Percentiles rank a stretch among this genome's conserved stretches.
Conservation (phyloP, 2,329 filamentous ascomycete genomes). For the Colletotrichum cordylinicola region DNA sequence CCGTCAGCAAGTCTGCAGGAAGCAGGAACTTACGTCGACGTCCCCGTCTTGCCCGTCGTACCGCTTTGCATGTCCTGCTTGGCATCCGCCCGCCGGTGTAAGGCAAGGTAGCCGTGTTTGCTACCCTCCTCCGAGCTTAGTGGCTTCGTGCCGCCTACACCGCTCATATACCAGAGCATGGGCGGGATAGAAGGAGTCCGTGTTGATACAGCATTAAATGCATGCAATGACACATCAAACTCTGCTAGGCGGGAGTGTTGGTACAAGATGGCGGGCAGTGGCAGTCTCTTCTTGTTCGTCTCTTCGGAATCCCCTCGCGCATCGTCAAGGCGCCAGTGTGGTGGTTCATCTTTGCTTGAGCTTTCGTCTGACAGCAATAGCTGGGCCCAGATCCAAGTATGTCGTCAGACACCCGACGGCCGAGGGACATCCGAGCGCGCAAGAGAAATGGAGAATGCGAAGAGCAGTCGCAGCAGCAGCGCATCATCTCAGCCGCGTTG, state of each 20-base stretch:
- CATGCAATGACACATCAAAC: conserved; percentile 22
- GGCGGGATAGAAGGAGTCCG: neutral
- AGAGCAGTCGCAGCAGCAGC: conserved; percentile 2
- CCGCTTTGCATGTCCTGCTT: conserved; percentile 2
- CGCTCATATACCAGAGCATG: conserved; percentile 11
- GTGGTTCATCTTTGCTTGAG: neutral
- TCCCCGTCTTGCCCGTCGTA: neutral
- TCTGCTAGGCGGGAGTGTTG: neutral
- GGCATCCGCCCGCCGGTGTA: conserved; percentile 11
- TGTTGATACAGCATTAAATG: conserved; percentile 17
- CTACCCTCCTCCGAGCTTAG: conserved; percentile 19
- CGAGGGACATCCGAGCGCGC: conserved; percentile 12
- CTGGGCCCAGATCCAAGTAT: neutral
- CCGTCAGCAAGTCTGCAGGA: conserved; percentile 1
- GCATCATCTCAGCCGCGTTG: conserved; percentile 17
- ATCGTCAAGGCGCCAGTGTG: neutral
- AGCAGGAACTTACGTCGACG: neutral
- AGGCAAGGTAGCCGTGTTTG: conserved; percentile 15
- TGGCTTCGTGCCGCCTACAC: conserved; percentile 19
- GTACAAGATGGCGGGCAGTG: neutral
- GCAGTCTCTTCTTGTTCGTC: neutral
- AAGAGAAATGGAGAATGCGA: conserved; percentile 5
- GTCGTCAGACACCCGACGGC: conserved; percentile 11
- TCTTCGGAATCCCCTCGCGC: neutral
- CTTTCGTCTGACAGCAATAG: neutral